Evolutionary conservation across 805 yeast genomes (phyloP).

Genomic region (Wickerhamomyces ciferrii): DNA sequence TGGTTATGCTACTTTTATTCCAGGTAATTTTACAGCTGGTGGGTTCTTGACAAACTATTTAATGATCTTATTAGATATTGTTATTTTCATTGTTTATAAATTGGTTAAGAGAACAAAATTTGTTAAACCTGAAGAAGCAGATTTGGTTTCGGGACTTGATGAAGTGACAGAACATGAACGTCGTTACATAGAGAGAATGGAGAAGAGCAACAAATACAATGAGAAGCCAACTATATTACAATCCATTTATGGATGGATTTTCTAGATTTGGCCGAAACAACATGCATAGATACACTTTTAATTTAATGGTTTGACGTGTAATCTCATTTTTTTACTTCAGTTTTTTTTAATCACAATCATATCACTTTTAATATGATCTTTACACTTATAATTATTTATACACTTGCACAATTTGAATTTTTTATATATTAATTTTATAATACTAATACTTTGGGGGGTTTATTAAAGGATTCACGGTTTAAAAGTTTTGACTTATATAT

Average conservation of each 20-base stretch:
- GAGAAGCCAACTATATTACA: not conserved
- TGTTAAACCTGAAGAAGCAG: slow-evolving; percentile 38
- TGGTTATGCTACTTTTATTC: slow-evolving; percentile 64
- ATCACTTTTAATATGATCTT: too few species aligned
- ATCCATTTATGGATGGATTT: not conserved
- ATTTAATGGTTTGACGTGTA: not conserved
- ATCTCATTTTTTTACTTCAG: not conserved
- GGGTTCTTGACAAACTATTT: slow-evolving; percentile 61
- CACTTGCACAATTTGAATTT: not conserved
- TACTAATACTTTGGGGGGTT: not conserved
- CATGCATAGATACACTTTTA: not conserved
- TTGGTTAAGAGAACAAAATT: slow-evolving; percentile 36
- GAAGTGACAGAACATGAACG: slow-evolving; percentile 53
- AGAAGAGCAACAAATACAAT: not conserved
- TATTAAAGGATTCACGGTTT: not conserved
- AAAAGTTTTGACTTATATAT: not conserved
- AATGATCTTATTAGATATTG: slow-evolving; percentile 54
- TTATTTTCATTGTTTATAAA: slow-evolving; percentile 42
- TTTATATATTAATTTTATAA: too few species aligned
- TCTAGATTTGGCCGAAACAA: not conserved
- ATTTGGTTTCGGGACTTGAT: slow-evolving; percentile 42
- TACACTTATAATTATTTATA: too few species aligned
- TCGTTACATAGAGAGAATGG: not conserved
- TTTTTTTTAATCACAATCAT: not conserved
- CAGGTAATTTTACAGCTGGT: slow-evolving; percentile 53